Percentiles rank a stretch among this genome's conserved stretches.
Evolutionary conservation across 2,329 filamentous ascomycete species (phyloP).

Genomic region (Fusarium luffae): DNA sequence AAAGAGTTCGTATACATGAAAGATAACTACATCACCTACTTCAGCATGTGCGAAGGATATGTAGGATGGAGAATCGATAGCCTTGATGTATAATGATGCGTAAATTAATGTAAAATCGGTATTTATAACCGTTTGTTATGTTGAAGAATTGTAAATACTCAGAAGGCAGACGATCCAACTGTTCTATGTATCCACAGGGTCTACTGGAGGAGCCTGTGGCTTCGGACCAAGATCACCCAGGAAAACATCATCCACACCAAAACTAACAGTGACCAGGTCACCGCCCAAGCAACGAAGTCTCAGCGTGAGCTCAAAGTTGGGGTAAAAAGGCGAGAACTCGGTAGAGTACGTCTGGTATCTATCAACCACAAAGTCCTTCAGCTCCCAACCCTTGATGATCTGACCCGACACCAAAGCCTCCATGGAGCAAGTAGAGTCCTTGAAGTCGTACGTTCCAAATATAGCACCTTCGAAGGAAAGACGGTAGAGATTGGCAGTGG

Average conservation of each 20-base stretch:
- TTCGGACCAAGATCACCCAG: neutral
- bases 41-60: too few species aligned
- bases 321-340: neutral
- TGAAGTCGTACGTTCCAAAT: neutral
- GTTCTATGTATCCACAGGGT: too few species aligned
- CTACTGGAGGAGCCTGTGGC: neutral
- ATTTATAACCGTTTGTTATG: too few species aligned
- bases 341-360: accelerated
- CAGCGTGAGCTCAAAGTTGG: neutral
- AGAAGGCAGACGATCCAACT: too few species aligned
- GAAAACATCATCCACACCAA: constrained; percentile 4
- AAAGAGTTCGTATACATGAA: too few species aligned
- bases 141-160: too few species aligned
- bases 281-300: neutral
- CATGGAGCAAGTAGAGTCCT: neutral
- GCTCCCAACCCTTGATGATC: neutral
- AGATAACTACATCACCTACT: too few species aligned
- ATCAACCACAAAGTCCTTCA: accelerated
- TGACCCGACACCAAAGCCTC: neutral
- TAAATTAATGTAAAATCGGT: too few species aligned
- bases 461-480: neutral
- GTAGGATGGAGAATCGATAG: too few species aligned
- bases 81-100: too few species aligned
- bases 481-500: neutral
- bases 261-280: neutral